Evolutionary conservation across 305 asterid genomes (phyloP).

Genomic region (Caryopteris hybrid): DNA sequence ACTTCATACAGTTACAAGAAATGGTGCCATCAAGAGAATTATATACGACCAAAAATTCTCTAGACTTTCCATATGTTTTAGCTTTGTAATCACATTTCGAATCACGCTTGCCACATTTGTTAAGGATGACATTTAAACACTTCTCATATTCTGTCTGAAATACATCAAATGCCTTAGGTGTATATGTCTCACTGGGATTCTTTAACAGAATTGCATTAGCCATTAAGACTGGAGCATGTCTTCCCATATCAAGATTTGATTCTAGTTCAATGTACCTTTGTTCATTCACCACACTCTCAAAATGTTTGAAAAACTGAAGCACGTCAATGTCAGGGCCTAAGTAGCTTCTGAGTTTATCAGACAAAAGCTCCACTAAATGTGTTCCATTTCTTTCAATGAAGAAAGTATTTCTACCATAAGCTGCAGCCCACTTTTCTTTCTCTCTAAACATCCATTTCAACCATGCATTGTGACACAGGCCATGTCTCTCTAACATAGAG

Average conservation of each 20-base stretch:
- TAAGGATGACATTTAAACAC: conserved; percentile 43
- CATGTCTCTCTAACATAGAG: conserved; percentile 45
- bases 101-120: conserved; percentile 43
- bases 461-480: conserved; percentile 50
- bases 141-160: conserved; percentile 67
- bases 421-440: conserved; percentile 61
- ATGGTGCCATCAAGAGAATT: conserved; percentile 44
- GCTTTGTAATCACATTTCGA: conserved; percentile 49
- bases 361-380: conserved; percentile 49
- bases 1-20: conserved; percentile 63
- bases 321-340: conserved; percentile 38
- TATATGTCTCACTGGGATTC: conserved; percentile 46
- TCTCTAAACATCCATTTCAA: conserved; percentile 67
- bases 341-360: conserved; percentile 38
- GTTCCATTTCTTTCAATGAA: conserved; percentile 44
- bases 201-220: conserved; percentile 49
- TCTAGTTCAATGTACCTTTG: conserved; percentile 49
- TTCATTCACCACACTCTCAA: conserved; percentile 45
- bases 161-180: conserved; percentile 50
- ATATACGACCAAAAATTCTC: conserved; percentile 37
- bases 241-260: conserved; percentile 41
- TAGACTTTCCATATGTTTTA: conserved; percentile 49
- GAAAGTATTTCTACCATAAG: conserved; percentile 58
- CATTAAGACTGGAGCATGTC: conserved; percentile 46
- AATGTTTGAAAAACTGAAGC: conserved; percentile 48